Base-by-base conservation (phyloP, 169 alveolate species). In the Eimeria acervulina region DNA sequence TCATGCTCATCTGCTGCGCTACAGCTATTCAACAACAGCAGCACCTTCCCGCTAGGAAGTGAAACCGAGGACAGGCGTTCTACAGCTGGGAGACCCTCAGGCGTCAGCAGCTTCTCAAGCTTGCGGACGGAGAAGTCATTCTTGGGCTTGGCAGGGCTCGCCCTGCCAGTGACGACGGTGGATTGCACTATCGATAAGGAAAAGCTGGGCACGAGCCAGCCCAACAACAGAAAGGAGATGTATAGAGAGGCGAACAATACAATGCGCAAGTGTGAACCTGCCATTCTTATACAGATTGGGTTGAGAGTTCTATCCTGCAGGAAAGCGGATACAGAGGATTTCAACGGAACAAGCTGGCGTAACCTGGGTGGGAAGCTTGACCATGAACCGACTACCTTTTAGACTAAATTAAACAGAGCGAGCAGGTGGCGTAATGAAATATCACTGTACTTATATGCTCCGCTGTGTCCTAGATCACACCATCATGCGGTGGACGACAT, bases 21-120 rank as follows among this genome's bases (percentile, higher is more conserved):
- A 61, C 92, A 84, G 92, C 76, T 84, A 84, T 84, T 84, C 28
- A 84, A 59, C 78, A 84, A 33, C 74, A 84, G 92, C 51, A 84
- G 74, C 23, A 84, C 5, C 44, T 84, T 84, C 36, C 92, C 92
- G 28, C 92, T 84, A 52, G 92, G 92, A 6, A 84, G 92, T 7
- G 92, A 23, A 31, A 84, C 44, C 6, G 74, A 51, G 23, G 92
- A 84, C 33, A 84, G 74, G 44, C 74, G 92, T 38, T 84, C 92
- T 52, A 84, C n/a, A 28, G 92, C 74, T 31, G 51, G 70, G 21
- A 84, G 92, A 19, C 92, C 92, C 40, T 51, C 70, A 33, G 74
- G 23, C 7, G 92, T 84, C 59, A 40, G 23, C 15, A 51, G 5
- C 6, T 31, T 12, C 52, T 84, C 92, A 59, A 84, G 74, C 17